Conservation (phyloP, 371 early-diverging fungal genomes). For the Mortierella sp. region DNA sequence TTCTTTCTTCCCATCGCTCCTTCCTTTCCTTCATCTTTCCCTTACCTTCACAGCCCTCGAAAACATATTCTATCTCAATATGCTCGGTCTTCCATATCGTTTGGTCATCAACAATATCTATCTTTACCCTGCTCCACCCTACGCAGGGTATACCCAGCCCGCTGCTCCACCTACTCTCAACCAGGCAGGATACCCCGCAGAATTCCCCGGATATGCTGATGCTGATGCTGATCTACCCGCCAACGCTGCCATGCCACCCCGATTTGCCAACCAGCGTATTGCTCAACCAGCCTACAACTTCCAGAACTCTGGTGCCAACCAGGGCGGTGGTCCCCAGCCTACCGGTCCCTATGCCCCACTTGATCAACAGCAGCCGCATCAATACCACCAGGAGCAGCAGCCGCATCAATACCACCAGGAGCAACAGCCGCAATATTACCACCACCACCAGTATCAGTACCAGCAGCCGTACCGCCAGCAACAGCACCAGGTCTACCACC, state of each 20-base stretch:
- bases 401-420: constrained; percentile 41
- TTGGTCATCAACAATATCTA: constrained; percentile 34
- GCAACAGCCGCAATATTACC: no score
- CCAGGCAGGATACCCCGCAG: no score
- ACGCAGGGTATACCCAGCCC: constrained; percentile 45
- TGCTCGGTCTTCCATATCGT: no score
- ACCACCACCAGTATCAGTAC: no score
- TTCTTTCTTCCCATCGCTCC: no score
- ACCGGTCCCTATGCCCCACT: constrained; percentile 30
- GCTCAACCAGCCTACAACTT: constrained; percentile 30
- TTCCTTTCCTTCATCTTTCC: no score
- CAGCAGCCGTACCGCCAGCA: no score
- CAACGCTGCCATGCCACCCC: constrained; percentile 49
- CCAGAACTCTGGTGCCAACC: constrained; percentile 37
- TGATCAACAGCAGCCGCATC: constrained; percentile 24
- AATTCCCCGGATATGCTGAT: constrained; percentile 36
- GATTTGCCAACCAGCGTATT: constrained; percentile 49
- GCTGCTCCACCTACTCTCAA: no score
- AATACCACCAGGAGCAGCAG: constrained; percentile 28
- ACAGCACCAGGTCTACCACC: no score
- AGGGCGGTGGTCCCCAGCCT: constrained; percentile 17
- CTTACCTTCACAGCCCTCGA: no score
- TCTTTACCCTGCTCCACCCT: constrained; percentile 39
- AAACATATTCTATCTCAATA: no score
- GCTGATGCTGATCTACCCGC: constrained; percentile 45